Percentiles rank a stretch among this genome's conserved stretches.
These are phyloP conservation scores for Cucurbita ficifolia DNA, from an alignment of 306 rosid species.

Conservation along the genomic window DNA sequence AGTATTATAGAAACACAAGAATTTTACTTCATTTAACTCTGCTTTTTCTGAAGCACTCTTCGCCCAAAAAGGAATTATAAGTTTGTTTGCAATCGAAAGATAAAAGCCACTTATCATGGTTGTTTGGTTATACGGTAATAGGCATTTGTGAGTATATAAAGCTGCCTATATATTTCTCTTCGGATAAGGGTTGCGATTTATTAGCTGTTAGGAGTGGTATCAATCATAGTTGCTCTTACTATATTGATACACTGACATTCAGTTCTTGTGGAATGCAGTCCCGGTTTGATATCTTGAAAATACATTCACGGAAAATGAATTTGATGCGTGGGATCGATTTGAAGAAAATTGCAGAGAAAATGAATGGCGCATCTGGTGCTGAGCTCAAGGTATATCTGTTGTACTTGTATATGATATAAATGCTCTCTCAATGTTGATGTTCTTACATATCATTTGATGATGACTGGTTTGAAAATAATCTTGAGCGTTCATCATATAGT, in stretches of 20 bases:
- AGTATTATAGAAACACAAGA: background rate
- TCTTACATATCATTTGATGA: background rate
- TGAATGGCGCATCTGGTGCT: slow-evolving; percentile 99
- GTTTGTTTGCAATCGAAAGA: background rate
- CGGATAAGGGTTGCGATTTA: background rate
- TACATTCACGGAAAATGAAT: slow-evolving; percentile 98
- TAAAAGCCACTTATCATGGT: background rate
- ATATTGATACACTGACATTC: background rate
- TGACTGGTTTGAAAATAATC: background rate
- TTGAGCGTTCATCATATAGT: background rate
- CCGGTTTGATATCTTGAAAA: slow-evolving; percentile 82
- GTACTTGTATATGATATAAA: background rate
- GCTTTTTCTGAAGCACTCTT: background rate
- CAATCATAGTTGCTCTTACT: background rate
- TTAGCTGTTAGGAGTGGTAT: background rate
- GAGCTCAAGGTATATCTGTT: slow-evolving; percentile 71
- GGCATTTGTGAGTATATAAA: background rate
- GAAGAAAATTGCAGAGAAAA: slow-evolving; percentile 97
- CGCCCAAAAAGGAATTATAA: background rate
- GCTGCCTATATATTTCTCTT: background rate
- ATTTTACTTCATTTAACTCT: background rate
- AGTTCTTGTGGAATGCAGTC: slow-evolving; percentile 38
- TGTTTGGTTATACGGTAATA: background rate
- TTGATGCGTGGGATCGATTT: slow-evolving; percentile 97
- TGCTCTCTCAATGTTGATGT: background rate